Evolutionary conservation across 2,329 filamentous ascomycete genomes (phyloP), one percentile per base, ranked within the genome.

Genomic region (Fusarium sp.): DNA sequence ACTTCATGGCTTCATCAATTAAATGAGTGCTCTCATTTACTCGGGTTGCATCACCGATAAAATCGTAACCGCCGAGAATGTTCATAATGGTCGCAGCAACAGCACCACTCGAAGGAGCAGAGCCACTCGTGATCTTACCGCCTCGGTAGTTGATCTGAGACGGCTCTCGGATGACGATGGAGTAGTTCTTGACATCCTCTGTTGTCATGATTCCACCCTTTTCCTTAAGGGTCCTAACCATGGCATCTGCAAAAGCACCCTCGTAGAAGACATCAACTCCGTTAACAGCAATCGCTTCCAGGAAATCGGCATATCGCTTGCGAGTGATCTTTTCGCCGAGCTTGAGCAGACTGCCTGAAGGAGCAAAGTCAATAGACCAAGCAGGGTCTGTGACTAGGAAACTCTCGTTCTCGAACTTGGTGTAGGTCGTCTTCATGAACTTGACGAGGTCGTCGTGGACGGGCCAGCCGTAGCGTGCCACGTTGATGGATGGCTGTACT

Each of bases 291-390:
- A 96, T 93, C 0, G 84, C 85, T 78, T 95, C 92, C 0, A 96
- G 86, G 0, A 93, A 94, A 69, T 93, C 84, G 1, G 93, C 93
- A 80, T 93, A 95, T 42, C 94, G 87, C 78, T 91, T 92, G 27
- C 93, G 86, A 0, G 92, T 94, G 71, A 96, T 93, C 0, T 83
- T 92, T 73, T 96, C 93, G n/a, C 92, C 92, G 3, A 93, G 80
- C 22, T 86, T 85, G 1, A 95, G 77, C 1, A 90, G 83, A 2
- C 85, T 90, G 4, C 94, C 94, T 66, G 92, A 89, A 0, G 94
- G 94, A 3, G 94, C 94, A 81, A 97, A 97, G 80, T 97, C 95
- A 31, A 94, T 83, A 0, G 94, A 93, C 92, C 94, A 98, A 0
- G 89, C 87, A 0, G 92, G 90, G 69, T 97, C 89, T 0, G 92